Base-by-base conservation (phyloP, 73 alveolate genomes). In the Diophrys sp. region DNA sequence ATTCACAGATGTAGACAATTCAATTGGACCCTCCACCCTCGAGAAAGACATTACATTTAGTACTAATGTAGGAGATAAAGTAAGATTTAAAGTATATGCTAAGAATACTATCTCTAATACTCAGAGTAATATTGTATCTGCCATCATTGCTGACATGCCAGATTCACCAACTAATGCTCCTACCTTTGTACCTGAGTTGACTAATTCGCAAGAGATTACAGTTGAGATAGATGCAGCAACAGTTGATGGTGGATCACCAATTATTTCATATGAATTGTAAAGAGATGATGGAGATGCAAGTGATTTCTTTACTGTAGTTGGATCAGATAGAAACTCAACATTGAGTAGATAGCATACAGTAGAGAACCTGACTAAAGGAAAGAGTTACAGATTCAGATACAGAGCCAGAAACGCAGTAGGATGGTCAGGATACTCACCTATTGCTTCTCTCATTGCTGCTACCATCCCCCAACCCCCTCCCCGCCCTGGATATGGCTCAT, bases 321-420 rank as follows among this genome's bases (percentile, higher is more conserved):
- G 93, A 73, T 73, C 34, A 27, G 57, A n/a, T 33, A 27, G 73
- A 27, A 77, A 84, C 29, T 79, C 83, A 29, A 79, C 74, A 24
- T 32, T 76, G 25, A 73, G 83, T 14, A 66, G 77, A 18, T 86
- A 26, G 29, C 73, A 86, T 0, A 33, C 53, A 0, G 44, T 83
- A 2, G 29, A 32, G 0, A 77, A 77, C 23, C 33, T 86, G 0
- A 70, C 56, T 1, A 79, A 80, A 32, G 93, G 93, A 0, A 33
- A 72, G 28, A 62, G 31, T 28, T 85, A 86, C 57, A 71, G 85
- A 67, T 74, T 86, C 66, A 55, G 85, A 33, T 86, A 86, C 66
- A 28, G 93, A 53, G 93, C 93, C 8, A 56, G 66, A 55, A 86
- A 86, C 44, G 77, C 25, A 26, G 62, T 76, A 33, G 93, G 93